Base-by-base conservation (phyloP, 164 flowering plant genomes). In the Liriodendron chinense region DNA sequence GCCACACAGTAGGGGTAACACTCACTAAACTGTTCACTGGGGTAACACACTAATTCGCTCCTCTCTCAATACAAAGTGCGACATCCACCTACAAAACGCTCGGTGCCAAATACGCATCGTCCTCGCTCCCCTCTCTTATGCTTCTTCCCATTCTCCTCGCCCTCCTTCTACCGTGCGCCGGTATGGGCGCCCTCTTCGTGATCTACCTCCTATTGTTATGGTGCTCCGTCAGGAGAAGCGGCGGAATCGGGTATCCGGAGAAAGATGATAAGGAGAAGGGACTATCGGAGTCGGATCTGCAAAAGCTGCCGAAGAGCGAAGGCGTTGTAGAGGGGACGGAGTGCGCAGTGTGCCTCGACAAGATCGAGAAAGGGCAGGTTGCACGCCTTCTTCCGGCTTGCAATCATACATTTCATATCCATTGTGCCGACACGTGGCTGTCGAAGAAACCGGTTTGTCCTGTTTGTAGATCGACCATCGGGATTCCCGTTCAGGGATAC, bases 301-400 rank as follows among this genome's bases (percentile, higher is more conserved):
- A 84, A 64, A 86, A 83, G 76, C 77, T 90, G 25, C 90, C 94
- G 14, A 84, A 71, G 64, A 62, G 81, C n/a, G 91, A 90, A 21
- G 80, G 81, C n/a, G 89, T 84, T 53, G 79, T 89, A 72, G 80
- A 78, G 78, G 89, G 86, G 65, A 74, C 78, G 16, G 90, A 89
- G 68, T 89, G 92, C 71, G 86, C 89, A 22, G 88, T 89, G n/a
- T 89, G 92, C 68, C 82, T 89, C n/a, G 89, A 87, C 24, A 86
- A 89, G 49, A 81, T 89, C 24, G 87, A 74, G 74, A 48, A 21
- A 1, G 87, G 84, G 25, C 82, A 86, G 63, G 72, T 76, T 72
- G 90, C 84, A 5, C 69, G 92, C 22, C 14, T 89, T 64, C 48
- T 89, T 47, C 92, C 90, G 43, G 86, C 85, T 49, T 89, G 92